phyloP scores from a whole-genome alignment of 768 basidiomycete species.

The Trametes punicea region DNA sequence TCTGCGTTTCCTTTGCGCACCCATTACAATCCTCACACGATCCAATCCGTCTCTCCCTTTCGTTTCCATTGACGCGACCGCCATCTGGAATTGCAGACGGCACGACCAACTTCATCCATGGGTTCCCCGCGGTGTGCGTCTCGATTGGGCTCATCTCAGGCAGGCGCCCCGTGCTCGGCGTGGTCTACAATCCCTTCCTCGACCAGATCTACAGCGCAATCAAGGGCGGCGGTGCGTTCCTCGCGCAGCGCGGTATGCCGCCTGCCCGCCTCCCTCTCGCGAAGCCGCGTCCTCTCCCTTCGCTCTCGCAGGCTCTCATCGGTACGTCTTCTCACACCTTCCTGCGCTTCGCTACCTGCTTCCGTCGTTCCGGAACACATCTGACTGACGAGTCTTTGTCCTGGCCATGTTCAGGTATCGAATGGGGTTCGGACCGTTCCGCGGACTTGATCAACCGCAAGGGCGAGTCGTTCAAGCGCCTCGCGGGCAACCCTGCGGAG shows the following conservation, averaged over 20 bases:
- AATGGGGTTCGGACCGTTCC: slow-evolving; percentile 85
- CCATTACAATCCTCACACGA: background rate
- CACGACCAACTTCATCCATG: slow-evolving; percentile 85
- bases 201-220: slow-evolving; percentile 82
- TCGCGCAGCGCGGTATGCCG: slow-evolving; percentile 42
- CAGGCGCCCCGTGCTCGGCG: slow-evolving; percentile 79
- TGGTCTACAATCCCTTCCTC: slow-evolving; percentile 92
- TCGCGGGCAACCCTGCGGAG: slow-evolving; percentile 66
- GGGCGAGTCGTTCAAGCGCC: slow-evolving; percentile 60
- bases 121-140: slow-evolving; percentile 85
- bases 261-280: slow-evolving; percentile 63
- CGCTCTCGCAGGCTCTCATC: slow-evolving; percentile 68
- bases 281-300: slow-evolving; percentile 68
- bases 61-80: background rate
- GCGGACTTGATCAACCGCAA: slow-evolving; percentile 53
- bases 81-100: slow-evolving; percentile 55
- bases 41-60: background rate
- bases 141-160: slow-evolving; percentile 88
- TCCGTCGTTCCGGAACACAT: background rate
- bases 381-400: background rate
- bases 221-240: slow-evolving; percentile 73
- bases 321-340: slow-evolving; percentile 34
- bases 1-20: background rate
- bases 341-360: too few species aligned
- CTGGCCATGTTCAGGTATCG: slow-evolving; percentile 51